A percentile compares a stretch with the other conserved stretches of the same genome.
These are phyloP conservation scores for Nasturtium officinale DNA, from an alignment of 345 rosid species.

Conservation along the genomic window DNA sequence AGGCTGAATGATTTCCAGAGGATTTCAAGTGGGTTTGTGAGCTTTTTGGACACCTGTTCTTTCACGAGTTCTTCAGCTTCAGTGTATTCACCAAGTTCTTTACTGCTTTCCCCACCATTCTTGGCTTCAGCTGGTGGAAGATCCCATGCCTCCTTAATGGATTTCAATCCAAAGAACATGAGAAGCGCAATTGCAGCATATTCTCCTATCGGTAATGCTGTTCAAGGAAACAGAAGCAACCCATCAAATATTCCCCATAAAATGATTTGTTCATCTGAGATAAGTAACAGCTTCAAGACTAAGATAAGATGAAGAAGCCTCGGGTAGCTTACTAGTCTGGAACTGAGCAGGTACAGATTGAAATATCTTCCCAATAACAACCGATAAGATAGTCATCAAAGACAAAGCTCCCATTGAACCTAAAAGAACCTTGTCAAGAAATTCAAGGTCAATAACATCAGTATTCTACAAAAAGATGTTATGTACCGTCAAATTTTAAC, in stretches of 20 bases:
- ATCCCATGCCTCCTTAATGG: conserved; percentile 97
- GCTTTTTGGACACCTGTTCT: conserved; percentile 74
- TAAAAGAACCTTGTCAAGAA: conserved; percentile 81
- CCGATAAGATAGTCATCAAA: conserved; percentile 91
- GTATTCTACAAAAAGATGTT: conserved; percentile 7
- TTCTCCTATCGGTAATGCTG: conserved; percentile 97
- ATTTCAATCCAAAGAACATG: conserved; percentile 90
- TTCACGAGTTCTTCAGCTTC: conserved; percentile 98
- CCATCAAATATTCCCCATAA: conserved; percentile 15
- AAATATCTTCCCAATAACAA: conserved; percentile 85
- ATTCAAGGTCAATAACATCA: conserved; percentile 36
- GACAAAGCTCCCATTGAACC: conserved; percentile 98
- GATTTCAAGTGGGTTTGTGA: conserved; percentile 86
- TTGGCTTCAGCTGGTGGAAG: conserved; percentile 62
- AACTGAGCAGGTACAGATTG: conserved; percentile 97
- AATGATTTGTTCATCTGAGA: background rate
- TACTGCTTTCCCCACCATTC: conserved; percentile 56
- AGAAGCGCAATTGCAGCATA: conserved; percentile 92
- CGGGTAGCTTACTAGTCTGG: conserved; percentile 74
- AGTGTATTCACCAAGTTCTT: conserved; percentile 75
- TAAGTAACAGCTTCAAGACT: background rate
- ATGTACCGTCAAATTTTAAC: background rate
- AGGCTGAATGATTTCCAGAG: conserved; percentile 97
- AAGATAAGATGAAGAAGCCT: background rate
- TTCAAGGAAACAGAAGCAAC: conserved; percentile 34